phyloP scores from a whole-genome alignment of 129 eudicot species.

The Saussurea involucrata region DNA sequence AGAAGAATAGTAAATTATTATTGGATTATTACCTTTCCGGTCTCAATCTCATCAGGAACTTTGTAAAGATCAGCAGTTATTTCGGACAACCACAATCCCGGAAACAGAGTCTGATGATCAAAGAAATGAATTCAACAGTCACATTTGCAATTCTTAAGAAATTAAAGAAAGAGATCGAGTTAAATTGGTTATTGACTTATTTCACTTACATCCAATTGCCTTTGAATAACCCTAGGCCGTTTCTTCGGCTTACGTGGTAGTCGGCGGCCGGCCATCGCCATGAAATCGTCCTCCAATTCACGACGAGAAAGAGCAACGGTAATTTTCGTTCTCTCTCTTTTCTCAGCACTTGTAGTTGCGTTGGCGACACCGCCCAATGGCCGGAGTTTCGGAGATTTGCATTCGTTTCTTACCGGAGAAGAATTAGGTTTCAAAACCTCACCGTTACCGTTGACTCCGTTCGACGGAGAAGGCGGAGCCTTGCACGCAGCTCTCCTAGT shows the following conservation, averaged over 20 bases:
- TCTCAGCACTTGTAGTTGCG: slow-evolving; percentile 33
- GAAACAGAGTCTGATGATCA: slow-evolving; percentile 50
- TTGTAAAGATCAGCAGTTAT: slow-evolving; percentile 68
- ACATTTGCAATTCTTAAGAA: background rate
- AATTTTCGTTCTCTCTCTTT: slow-evolving; percentile 49
- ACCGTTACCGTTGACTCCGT: slow-evolving; percentile 17
- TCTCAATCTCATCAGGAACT: slow-evolving; percentile 47
- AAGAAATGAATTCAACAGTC: slow-evolving; percentile 21
- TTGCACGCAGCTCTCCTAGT: slow-evolving; percentile 70
- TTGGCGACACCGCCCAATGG: slow-evolving; percentile 3
- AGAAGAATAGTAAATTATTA: background rate
- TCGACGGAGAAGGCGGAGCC: slow-evolving; percentile 34
- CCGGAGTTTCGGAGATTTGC: slow-evolving; percentile 38
- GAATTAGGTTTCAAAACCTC: slow-evolving; percentile 32
- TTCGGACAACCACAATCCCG: slow-evolving; percentile 70
- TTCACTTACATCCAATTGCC: slow-evolving; percentile 61
- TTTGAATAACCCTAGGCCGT: slow-evolving; percentile 55
- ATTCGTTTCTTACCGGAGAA: slow-evolving; percentile 37
- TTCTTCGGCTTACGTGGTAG: slow-evolving; percentile 67
- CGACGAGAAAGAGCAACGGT: slow-evolving; percentile 51
- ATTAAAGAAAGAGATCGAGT: background rate
- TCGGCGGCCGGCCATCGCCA: slow-evolving; percentile 46
- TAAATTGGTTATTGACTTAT: background rate
- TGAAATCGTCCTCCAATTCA: slow-evolving; percentile 78
- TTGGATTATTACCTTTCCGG: slow-evolving; percentile 29